Evolutionary conservation across 495 filamentous ascomycete genomes (phyloP).

Genomic region (Xylaria sp.): DNA sequence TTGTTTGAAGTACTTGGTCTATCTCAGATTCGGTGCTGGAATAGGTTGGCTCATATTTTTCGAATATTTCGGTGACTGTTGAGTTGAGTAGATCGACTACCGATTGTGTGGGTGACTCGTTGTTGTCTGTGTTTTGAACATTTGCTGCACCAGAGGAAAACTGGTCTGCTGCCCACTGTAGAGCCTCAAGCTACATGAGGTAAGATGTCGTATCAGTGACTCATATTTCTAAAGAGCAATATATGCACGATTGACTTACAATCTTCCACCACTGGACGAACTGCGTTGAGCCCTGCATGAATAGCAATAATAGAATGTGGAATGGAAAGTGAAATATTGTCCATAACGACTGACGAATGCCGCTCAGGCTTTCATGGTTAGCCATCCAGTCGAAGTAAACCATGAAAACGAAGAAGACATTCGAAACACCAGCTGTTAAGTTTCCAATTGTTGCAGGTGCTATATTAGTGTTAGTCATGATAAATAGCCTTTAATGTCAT

Average conservation of each 20-base stretch:
- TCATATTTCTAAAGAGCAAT: neutral
- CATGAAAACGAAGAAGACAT: slow-evolving; percentile 67
- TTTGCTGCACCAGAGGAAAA: neutral
- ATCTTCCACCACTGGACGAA: slow-evolving; percentile 47
- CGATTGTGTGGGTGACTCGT: neutral
- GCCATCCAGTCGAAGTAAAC: slow-evolving; percentile 68
- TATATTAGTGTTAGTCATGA: neutral
- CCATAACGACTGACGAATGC: slow-evolving; percentile 69
- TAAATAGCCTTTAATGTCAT: neutral
- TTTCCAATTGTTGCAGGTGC: slow-evolving; percentile 36
- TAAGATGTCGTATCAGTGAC: neutral
- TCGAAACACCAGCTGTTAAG: slow-evolving; percentile 37
- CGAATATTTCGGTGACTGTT: neutral
- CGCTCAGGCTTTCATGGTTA: slow-evolving; percentile 51
- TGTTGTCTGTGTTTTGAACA: neutral
- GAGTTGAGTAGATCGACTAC: neutral
- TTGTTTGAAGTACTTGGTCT: slow-evolving; percentile 21
- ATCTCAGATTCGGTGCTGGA: slow-evolving; percentile 21
- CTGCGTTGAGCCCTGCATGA: slow-evolving; percentile 62
- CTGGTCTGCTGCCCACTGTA: neutral
- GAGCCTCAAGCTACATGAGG: neutral
- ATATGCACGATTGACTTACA: slow-evolving; percentile 20
- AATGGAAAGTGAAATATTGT: slow-evolving; percentile 72
- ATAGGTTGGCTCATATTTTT: slow-evolving; percentile 31
- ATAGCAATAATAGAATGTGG: slow-evolving; percentile 67